Conservation (phyloP, 202 grass and related monocot genomes). For the Schoenoplectus tabernaemontani region DNA sequence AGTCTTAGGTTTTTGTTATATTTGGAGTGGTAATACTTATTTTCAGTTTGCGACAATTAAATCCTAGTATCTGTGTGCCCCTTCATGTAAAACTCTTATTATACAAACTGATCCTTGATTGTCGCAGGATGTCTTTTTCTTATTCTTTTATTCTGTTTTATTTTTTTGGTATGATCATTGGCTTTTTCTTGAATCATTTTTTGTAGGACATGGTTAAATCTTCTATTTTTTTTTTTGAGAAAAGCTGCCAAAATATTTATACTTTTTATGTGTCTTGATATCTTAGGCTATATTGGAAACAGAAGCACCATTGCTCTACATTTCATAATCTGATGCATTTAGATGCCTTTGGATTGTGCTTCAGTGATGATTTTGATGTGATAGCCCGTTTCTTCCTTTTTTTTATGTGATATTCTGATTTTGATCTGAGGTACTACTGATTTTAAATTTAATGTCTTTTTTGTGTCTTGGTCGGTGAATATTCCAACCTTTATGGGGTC, state of each 20-base stretch:
- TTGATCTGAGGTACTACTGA: not conserved
- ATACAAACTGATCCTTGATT: no score
- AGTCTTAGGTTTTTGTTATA: no score
- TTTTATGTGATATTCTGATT: not conserved
- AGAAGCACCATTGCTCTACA: not conserved
- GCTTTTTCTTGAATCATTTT: not conserved
- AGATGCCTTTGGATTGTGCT: not conserved
- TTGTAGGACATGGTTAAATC: not conserved
- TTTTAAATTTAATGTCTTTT: not conserved
- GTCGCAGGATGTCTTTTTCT: not conserved
- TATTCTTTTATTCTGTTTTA: not conserved
- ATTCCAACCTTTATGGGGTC: not conserved
- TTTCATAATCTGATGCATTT: not conserved
- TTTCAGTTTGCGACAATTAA: no score
- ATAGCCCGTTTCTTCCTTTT: not conserved
- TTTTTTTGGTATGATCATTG: no score
- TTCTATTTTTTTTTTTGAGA: no score
- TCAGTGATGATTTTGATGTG: not conserved
- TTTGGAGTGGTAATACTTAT: no score
- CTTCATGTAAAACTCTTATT: no score
- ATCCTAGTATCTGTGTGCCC: no score
- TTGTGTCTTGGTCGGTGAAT: not conserved
- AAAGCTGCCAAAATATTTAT: not conserved
- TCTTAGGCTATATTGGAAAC: not conserved
- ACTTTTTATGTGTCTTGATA: not conserved